Evolutionary conservation across 2,329 filamentous ascomycete species (phyloP), one percentile per base, ranked within the genome.

Genomic region (Pseudocercospora fuligena): DNA sequence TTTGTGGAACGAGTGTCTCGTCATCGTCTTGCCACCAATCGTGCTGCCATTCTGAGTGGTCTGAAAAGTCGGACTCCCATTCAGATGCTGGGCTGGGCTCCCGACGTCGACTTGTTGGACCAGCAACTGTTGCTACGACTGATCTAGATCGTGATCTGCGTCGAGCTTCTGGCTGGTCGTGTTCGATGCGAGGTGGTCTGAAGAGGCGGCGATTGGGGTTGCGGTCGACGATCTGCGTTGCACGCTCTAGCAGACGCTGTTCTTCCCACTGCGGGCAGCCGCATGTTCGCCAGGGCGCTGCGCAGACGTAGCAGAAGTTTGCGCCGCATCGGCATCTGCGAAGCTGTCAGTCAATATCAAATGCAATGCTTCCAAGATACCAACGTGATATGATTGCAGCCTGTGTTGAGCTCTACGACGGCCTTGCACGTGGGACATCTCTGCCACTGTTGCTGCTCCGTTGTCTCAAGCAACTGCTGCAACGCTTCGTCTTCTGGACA

Each of bases 361-460:
- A 29, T 82, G 85, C 0, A 53, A 75, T 1, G 5, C 6, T 40
- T 40, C 36, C 4, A 1, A 1, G 27, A 12, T 80, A 82, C 84
- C 73, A 69, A 88, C 86, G 67, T 85, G 3, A 89, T 88, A 60
- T 89, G 87, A 60, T 85, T 79, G 66, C 87, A 89, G 1, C 87
- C 87, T 0, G 40, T n/a, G 0, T 72, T 31, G 0, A 87, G 75
- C 74, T 88, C 85, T 0, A 89, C 79, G 12, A 89, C 36, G 0
- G 77, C 66, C 1, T 68, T 70, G 69, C 87, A 89, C 0, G 68
- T 64, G 3, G 72, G 73, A 65, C 87, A 89, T 1, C 81, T 77
- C 72, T 85, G 82, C 87, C 87, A 89, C 0, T 81, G 79, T 3
- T 84, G 74, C 3, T 78, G 66, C 0, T 69, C 64, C 0, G 84